Base-by-base conservation (phyloP, 306 rosid genomes). In the Rosa rugosa region DNA sequence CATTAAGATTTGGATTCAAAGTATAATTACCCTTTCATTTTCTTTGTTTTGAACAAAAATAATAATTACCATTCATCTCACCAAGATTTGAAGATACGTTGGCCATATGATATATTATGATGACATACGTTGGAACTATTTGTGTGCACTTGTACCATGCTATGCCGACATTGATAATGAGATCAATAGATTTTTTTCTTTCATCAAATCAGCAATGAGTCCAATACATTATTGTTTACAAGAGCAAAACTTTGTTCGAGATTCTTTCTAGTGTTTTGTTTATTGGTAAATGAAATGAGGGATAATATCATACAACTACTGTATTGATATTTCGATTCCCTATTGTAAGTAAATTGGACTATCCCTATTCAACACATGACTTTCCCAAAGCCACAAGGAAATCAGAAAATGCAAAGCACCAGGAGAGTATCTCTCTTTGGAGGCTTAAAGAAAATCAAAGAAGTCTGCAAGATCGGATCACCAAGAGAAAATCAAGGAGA, bases 21-120 rank as follows among this genome's bases (percentile, higher is more conserved):
- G 14, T 12, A 27, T 13, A 13, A 62, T 60, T 5, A 11, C 38
- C 18, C 3, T 4, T 63, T 63, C 17, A 1, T 20, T 23, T 12
- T 62, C 8, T 27, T 59, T 72, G 11, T 5, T 20, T 51, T 64
- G 71, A 73, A 12, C 49, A 6, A 49, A 27, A 60, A 36, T 27
- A 45, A 65, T 62, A 62, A 77, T 73, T 73, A 50, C 18, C 71
- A 67, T 69, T 50, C 46, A 17, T 27, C 20, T 62, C 68, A 56
- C 20, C 11, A 49, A 31, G 27, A 51, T 77, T 82, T 57, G 17
- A 42, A 17, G 38, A n/a, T n/a, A n/a, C n/a, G n/a, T 71, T 20
- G 14, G 60, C 17, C 63, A 79, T 50, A 46, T 23, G 23, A 27
- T 14, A 69, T 0, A 6, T 17, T 31, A 31, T 31, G 25, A 20